Evolutionary conservation across 768 basidiomycete genomes (phyloP), one percentile per base, ranked within the genome.

Genomic region (Phylloporus sp.): DNA sequence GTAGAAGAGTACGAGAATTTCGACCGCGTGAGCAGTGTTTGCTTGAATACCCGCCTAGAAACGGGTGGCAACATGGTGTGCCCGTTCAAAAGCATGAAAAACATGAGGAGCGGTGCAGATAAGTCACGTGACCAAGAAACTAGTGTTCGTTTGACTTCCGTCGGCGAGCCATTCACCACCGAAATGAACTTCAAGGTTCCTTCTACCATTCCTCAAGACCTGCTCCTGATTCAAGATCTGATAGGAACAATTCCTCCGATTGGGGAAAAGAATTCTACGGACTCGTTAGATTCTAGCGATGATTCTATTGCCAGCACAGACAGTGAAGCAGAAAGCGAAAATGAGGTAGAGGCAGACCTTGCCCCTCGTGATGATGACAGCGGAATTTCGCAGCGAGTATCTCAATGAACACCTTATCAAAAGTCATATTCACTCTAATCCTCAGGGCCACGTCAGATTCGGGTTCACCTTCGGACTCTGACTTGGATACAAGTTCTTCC

Each of bases 321-420:
- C 17, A 61, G 62, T 48, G 78, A 78, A 36, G 66, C 64, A 31
- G 79, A 74, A 46, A 88, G 86, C 50, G 85, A 86, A 58, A 79
- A 80, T 31, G 88, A 88, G 60, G 80, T 87, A 36, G 84, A 82
- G 51, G 82, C 78, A n/a, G 75, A 75, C 49, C 73, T 84, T 23
- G 71, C 75, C 17, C 61, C 59, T 20, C 50, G 69, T 20, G 77
- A 75, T 17, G 71, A 73, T 17, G 74, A 73, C 15, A 60, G 64
- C 9, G 50, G 48, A 35, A 40, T 17, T 21, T 48, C 55, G 4
- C 44, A 26, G 64, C 64, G 49, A 63, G 67, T 21, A 38, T 48
- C 27, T 34, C 6, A 40, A 20, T 32, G 14, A 14, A 8, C 29
- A 22, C 34, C 17, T 28, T n/a, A 28, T 38, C 37, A 14, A 28